Evolutionary conservation across 352 stramenopile genomes (phyloP), one percentile per base, ranked within the genome.

Genomic region (Phytophthora ohioensis): DNA sequence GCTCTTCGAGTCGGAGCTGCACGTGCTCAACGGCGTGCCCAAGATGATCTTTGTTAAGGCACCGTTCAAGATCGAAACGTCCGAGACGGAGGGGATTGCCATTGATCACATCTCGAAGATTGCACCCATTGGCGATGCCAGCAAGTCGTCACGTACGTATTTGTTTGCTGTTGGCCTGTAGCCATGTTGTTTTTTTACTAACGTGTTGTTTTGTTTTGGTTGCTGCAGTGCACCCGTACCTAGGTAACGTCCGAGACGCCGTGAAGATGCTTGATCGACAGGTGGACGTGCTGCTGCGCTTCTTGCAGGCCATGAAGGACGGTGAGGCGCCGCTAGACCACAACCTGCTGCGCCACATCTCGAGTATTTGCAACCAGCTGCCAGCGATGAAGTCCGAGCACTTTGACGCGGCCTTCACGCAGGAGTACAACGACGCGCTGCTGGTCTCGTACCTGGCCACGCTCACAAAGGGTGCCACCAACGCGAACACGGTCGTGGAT

Each of bases 91-190:
- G 66, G 83, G 88, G 31, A 96, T 97, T 60, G 79, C 85, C 5
- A 87, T 97, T 11, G 91, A 97, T 47, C 85, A 96, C 71, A 95
- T 97, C 46, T 96, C 90, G 39, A 96, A 97, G 73, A 91, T 94
- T 47, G 82, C 86, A 12, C 85, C 86, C 1, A 80, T 90, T 51
- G 85, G 82, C 30, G 85, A 91, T 66, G 71, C 80, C 35, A 90
- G 66, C 64, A 90, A 87, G 57, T 97, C 85, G 39, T 91, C 84
- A 4, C 72, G 86, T 95, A 85, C 64, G 69, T 83, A 17, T 34
- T 2, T 8, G 3, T 9, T 8, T 53, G 34, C 5, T 12, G 30
- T 56, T 9, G 63, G 1, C 21, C 11, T 41, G 10, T 36, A 54
- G 3, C 30, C 27, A 32, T 39, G 36, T 17, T 8, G 35, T 67